These are phyloP conservation scores for Boletus pseudopeckii DNA, from an alignment of 768 basidiomycete genomes.

Conservation along the genomic window DNA sequence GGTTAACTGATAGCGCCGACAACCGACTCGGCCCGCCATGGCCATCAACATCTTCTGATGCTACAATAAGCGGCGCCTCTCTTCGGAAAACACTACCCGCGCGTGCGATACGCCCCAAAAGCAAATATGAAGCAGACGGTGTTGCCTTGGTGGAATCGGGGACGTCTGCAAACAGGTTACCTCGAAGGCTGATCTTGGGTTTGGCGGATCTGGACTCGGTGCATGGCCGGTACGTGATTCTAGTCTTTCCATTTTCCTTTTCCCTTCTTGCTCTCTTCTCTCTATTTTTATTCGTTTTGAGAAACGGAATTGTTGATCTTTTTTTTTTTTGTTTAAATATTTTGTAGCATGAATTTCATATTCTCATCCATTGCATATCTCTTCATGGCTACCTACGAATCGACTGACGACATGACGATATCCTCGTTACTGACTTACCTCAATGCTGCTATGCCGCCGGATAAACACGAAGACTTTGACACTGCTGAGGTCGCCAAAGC, in stretches of 20 bases:
- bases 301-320: slow-evolving; percentile 7
- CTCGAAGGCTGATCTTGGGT: slow-evolving; percentile 26
- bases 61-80: slow-evolving; percentile 1
- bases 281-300: slow-evolving; percentile 2
- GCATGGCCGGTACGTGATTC: slow-evolving; percentile 53
- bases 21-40: slow-evolving; percentile 21
- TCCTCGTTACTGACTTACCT: slow-evolving; percentile 67
- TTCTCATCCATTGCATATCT: slow-evolving; percentile 59
- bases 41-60: slow-evolving; percentile 19
- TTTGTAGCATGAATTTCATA: slow-evolving; percentile 54
- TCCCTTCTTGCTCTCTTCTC: not conserved
- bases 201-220: slow-evolving; percentile 60
- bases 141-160: slow-evolving; percentile 14
- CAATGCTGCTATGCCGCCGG: slow-evolving; percentile 71
- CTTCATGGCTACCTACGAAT: slow-evolving; percentile 64
- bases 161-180: slow-evolving; percentile 17
- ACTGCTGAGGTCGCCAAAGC: slow-evolving; percentile 63
- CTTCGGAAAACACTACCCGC: slow-evolving; percentile 22
- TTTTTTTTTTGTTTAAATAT: slow-evolving; percentile 2
- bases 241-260: not conserved
- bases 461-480: slow-evolving; percentile 82
- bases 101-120: slow-evolving; percentile 28
- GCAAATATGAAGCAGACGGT: slow-evolving; percentile 24
- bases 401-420: slow-evolving; percentile 65
- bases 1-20: slow-evolving; percentile 16